Conservation (phyloP, 2,329 filamentous ascomycete species). For the Teratosphaeria destructans region DNA sequence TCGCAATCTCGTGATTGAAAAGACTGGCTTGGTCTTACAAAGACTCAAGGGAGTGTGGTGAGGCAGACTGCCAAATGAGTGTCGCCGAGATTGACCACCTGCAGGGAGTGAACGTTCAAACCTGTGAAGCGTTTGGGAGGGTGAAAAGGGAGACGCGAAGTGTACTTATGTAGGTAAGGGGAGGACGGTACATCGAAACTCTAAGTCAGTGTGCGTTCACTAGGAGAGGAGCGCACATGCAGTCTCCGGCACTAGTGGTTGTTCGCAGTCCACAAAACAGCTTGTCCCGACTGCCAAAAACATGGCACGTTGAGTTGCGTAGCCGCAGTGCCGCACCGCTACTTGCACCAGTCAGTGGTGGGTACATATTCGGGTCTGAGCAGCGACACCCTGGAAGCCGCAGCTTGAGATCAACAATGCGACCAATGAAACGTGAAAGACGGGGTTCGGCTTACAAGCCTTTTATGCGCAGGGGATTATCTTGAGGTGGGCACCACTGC, state of each 20-base stretch:
- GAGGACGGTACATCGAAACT: not conserved
- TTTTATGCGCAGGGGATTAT: not conserved
- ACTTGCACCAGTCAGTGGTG: not conserved
- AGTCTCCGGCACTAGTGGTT: not conserved
- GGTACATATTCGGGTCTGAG: not conserved
- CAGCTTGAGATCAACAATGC: not conserved
- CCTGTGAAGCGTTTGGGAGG: conserved; percentile 15
- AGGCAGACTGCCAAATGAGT: conserved; percentile 8
- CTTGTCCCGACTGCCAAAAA: not conserved
- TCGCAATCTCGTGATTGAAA: conserved; percentile 8
- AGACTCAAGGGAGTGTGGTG: conserved; percentile 14
- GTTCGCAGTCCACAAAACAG: not conserved
- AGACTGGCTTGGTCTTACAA: conserved; percentile 16
- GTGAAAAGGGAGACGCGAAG: not conserved
- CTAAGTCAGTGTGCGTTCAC: not conserved
- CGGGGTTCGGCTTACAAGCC: not conserved
- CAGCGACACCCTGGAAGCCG: not conserved
- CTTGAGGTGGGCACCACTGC: not conserved
- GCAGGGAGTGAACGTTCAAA: conserved; percentile 8
- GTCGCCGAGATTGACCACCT: conserved; percentile 8
- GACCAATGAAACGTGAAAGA: not conserved
- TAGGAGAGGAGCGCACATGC: not conserved
- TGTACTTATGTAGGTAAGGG: not conserved
- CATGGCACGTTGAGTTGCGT: not conserved
- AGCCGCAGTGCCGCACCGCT: not conserved